A percentile compares a stretch with the other conserved stretches of the same genome.
These are phyloP conservation scores for Trifolium pratense DNA, from an alignment of 306 rosid genomes.

Conservation along the genomic window DNA sequence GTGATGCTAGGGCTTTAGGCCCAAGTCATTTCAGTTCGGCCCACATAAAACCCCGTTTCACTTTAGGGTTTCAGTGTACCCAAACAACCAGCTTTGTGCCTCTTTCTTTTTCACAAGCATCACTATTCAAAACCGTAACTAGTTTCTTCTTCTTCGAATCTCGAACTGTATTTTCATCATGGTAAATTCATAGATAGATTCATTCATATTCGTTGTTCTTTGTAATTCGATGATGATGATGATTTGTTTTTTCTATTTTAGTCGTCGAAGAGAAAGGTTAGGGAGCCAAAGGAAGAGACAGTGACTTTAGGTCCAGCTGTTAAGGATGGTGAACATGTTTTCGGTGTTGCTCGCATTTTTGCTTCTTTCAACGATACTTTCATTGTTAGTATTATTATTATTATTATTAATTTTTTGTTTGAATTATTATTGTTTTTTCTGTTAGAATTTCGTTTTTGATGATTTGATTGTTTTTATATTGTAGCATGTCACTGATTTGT, in stretches of 20 bases:
- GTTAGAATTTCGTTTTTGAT: not conserved
- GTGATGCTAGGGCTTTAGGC: no score
- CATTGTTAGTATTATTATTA: slow-evolving; percentile 55
- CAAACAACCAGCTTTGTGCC: not conserved
- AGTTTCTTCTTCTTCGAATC: not conserved
- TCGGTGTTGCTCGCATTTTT: slow-evolving; percentile 82
- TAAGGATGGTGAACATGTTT: slow-evolving; percentile 82
- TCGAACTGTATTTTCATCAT: not conserved
- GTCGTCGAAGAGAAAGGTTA: slow-evolving; percentile 55
- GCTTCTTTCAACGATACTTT: slow-evolving; percentile 90
- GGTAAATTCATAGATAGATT: not conserved
- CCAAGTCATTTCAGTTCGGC: not conserved
- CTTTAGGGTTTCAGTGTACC: not conserved
- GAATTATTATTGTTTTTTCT: not conserved
- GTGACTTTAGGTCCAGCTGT: slow-evolving; percentile 88
- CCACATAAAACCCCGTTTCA: not conserved
- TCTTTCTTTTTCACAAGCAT: not conserved
- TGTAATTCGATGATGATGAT: not conserved
- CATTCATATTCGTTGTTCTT: not conserved
- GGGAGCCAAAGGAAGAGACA: slow-evolving; percentile 93
- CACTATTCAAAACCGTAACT: not conserved
- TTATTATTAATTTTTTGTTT: not conserved
- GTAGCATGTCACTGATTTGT: slow-evolving; percentile 91
- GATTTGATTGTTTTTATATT: not conserved
- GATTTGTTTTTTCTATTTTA: not conserved